Conservation (phyloP, 371 early-diverging fungal species). For the Actinomortierella ambigua region DNA sequence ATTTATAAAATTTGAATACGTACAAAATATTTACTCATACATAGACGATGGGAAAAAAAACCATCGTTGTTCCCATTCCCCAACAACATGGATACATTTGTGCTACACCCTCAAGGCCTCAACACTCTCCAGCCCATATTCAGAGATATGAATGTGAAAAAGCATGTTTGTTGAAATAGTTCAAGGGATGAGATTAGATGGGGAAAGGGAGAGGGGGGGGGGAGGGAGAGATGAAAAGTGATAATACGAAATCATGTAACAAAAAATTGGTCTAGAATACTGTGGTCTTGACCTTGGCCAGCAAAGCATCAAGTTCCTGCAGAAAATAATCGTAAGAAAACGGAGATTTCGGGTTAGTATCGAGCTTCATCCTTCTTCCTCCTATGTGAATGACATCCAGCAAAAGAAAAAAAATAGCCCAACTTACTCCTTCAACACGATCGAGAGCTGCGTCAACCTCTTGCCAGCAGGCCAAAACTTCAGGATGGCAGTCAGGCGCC, state of each 20-base stretch:
- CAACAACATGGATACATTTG: too few relatives aligned
- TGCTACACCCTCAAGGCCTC: too few relatives aligned
- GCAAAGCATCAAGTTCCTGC: conserved; percentile 45
- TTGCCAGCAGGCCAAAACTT: conserved; percentile 45
- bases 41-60: too few relatives aligned
- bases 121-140: too few relatives aligned
- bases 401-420: not conserved
- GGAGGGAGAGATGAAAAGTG: not conserved
- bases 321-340: not conserved
- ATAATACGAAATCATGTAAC: not conserved
- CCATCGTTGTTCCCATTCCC: too few relatives aligned
- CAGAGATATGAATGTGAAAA: too few relatives aligned
- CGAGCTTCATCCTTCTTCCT: too few relatives aligned
- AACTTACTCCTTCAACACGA: conserved; percentile 41
- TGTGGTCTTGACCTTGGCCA: conserved; percentile 42
- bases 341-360: too few relatives aligned
- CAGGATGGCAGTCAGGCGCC: conserved; percentile 44
- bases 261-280: conserved; percentile 14
- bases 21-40: too few relatives aligned
- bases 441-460: conserved; percentile 44
- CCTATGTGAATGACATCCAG: not conserved
- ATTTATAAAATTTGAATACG: too few relatives aligned
- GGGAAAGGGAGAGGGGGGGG: not conserved
- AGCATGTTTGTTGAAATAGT: too few relatives aligned
- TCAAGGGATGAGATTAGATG: not conserved